phyloP scores from a whole-genome alignment of 1,284 basidiomycete genomes.

The Retiboletus flavoniger region DNA sequence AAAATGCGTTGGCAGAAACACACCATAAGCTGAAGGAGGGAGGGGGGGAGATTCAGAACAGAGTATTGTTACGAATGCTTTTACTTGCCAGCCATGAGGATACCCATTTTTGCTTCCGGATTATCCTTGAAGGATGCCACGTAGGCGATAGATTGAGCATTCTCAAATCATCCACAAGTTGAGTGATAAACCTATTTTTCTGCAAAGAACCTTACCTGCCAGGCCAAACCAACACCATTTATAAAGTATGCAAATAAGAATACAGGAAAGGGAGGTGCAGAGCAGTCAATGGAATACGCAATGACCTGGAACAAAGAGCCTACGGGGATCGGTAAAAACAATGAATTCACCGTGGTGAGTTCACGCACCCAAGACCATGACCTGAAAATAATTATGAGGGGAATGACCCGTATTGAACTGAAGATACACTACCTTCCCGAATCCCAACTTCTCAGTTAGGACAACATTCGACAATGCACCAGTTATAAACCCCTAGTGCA shows the following conservation, averaged over 20 bases:
- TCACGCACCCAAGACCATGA: conserved; percentile 28
- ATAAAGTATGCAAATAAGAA: conserved; percentile 56
- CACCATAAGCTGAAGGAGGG: conserved; percentile 23
- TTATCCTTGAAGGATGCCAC: conserved; percentile 26
- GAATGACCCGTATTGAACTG: neutral
- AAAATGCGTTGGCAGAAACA: neutral
- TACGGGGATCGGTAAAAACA: conserved; percentile 1
- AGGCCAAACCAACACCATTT: conserved; percentile 59
- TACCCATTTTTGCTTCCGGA: conserved; percentile 28
- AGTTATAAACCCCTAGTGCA: conserved; percentile 25
- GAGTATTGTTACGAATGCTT: neutral
- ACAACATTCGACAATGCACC: conserved; percentile 28
- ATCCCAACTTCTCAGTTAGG: conserved; percentile 24
- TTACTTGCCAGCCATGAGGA: conserved; percentile 23
- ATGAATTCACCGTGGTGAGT: neutral
- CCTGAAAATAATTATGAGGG: conserved; percentile 8
- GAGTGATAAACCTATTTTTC: neutral
- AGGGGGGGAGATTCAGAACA: conserved; percentile 21
- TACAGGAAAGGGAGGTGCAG: conserved; percentile 61
- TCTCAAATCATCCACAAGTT: conserved; percentile 12
- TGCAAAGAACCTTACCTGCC: conserved; percentile 19
- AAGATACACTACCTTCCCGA: conserved; percentile 27
- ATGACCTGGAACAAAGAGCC: conserved; percentile 38
- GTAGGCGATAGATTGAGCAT: conserved; percentile 30
- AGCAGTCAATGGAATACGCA: conserved; percentile 52